Evolutionary conservation across 345 rosid genomes (phyloP), one percentile per base, ranked within the genome.

Genomic region (Noccaea caerulescens): DNA sequence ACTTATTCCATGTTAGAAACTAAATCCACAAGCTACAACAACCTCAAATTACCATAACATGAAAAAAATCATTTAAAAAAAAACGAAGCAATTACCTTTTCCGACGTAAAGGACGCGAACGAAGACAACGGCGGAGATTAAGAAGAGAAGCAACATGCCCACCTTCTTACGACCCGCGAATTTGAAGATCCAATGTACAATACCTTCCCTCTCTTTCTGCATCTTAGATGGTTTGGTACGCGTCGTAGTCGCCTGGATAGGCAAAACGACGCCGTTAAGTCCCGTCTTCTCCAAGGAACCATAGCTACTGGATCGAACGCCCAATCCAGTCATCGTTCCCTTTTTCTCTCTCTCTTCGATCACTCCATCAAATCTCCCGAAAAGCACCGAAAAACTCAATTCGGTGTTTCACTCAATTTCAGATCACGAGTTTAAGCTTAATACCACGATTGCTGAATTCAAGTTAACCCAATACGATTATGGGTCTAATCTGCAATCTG

Each of bases 111-210:
- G 76, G 36, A 90, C 96, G 81, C 96, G 87, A 54, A 85, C 50
- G 73, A 92, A 90, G 81, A 90, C 94, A 3, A 86, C 87, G 10
- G 94, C 92, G 6, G 99, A 92, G 80, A 92, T 82, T 36, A 81
- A 39, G 72, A 89, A 90, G 66, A 95, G 93, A 32, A 95, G 82
- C 76, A 88, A 68, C 99, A 90, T 95, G 71, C 99, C 98, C 4
- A 95, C 87, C 77, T 88, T 92, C 83, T 86, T 95, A 49, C 97
- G 90, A 42, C 98, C 98, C 11, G 88, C 96, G 77, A 88, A 82
- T 77, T 95, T 95, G 75, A 79, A 84, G 96, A 95, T 88, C 97
- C 96, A 90, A 76, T 76, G 88, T 69, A 84, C 65, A 74, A 90
- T 39, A 12, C 86, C 84, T 58, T 88, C 99, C 67, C 85, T 91